These are phyloP conservation scores for Nicotiana noctiflora DNA, from an alignment of 257 asterid species.

Conservation along the genomic window DNA sequence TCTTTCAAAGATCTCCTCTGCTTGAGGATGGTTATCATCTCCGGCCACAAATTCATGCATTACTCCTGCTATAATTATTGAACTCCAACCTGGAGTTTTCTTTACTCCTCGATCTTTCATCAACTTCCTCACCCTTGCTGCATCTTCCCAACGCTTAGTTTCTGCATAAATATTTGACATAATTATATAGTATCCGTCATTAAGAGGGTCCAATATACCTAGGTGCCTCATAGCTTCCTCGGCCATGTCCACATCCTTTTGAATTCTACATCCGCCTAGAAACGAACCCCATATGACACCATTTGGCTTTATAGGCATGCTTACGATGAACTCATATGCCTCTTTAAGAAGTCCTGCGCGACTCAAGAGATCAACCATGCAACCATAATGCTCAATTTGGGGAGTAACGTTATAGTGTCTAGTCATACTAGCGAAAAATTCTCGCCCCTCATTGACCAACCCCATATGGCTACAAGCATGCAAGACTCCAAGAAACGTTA, in stretches of 20 bases:
- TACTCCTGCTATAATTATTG: slow-evolving; percentile 27
- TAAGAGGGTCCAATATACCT: slow-evolving; percentile 34
- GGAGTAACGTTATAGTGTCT: slow-evolving; percentile 39
- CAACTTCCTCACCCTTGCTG: slow-evolving; percentile 45
- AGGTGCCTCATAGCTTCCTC: slow-evolving; percentile 41
- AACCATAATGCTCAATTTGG: slow-evolving; percentile 59
- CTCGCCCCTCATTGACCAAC: slow-evolving; percentile 38
- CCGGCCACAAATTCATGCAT: slow-evolving; percentile 71
- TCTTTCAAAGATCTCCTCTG: slow-evolving; percentile 27
- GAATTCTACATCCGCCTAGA: slow-evolving; percentile 64
- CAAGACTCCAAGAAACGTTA: slow-evolving; percentile 59
- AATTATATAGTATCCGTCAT: slow-evolving; percentile 58
- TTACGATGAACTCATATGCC: slow-evolving; percentile 40
- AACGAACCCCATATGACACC: slow-evolving; percentile 69
- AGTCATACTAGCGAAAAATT: slow-evolving; percentile 46
- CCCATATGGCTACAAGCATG: slow-evolving; percentile 72
- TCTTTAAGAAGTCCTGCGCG: slow-evolving; percentile 57
- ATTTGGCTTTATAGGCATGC: slow-evolving; percentile 49
- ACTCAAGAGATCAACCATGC: slow-evolving; percentile 72
- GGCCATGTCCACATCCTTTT: slow-evolving; percentile 53
- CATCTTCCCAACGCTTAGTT: slow-evolving; percentile 34
- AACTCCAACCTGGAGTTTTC: slow-evolving; percentile 50
- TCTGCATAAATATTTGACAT: slow-evolving; percentile 48
- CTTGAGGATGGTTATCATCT: slow-evolving; percentile 48
- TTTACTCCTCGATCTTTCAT: slow-evolving; percentile 45